These are phyloP conservation scores for Arachis hypogaea DNA, from an alignment of 306 rosid species.

Conservation along the genomic window DNA sequence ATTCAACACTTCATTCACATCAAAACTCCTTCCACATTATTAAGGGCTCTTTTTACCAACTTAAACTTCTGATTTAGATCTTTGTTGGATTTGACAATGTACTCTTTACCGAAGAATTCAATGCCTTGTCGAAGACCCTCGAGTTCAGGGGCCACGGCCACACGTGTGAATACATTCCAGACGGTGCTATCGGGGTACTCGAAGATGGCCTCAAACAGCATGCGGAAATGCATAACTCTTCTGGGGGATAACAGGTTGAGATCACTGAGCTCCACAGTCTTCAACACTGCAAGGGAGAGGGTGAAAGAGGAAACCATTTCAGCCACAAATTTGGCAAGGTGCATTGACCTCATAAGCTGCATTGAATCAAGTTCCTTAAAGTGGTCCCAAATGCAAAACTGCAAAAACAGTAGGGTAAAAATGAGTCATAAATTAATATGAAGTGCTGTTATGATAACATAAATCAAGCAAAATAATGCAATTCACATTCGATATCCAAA, in stretches of 20 bases:
- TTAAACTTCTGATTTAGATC: conserved; percentile 57
- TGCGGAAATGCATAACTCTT: conserved; percentile 84
- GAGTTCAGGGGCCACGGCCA: conserved; percentile 72
- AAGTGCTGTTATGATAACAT: conserved; percentile 6
- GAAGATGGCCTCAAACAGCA: conserved; percentile 78
- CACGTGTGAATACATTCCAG: conserved; percentile 83
- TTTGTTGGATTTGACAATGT: conserved; percentile 59
- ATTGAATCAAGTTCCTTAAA: conserved; percentile 83
- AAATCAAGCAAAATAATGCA: not conserved
- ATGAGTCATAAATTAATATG: not conserved
- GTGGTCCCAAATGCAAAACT: conserved; percentile 95
- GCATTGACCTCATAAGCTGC: conserved; percentile 74
- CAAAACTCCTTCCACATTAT: conserved; percentile 77
- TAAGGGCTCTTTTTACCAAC: conserved; percentile 73
- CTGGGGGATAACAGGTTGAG: conserved; percentile 65
- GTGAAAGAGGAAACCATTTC: conserved; percentile 82
- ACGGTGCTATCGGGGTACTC: conserved; percentile 59
- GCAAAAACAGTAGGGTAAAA: conserved; percentile 28
- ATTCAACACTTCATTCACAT: conserved; percentile 48
- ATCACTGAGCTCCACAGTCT: conserved; percentile 68
- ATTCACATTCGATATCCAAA: conserved; percentile 18
- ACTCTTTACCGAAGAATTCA: conserved; percentile 68
- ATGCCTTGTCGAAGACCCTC: conserved; percentile 76
- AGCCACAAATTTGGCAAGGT: conserved; percentile 80
- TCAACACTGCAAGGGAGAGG: conserved; percentile 78